phyloP scores from a whole-genome alignment of 345 rosid genomes.

The Eucalyptus lansdowneana region DNA sequence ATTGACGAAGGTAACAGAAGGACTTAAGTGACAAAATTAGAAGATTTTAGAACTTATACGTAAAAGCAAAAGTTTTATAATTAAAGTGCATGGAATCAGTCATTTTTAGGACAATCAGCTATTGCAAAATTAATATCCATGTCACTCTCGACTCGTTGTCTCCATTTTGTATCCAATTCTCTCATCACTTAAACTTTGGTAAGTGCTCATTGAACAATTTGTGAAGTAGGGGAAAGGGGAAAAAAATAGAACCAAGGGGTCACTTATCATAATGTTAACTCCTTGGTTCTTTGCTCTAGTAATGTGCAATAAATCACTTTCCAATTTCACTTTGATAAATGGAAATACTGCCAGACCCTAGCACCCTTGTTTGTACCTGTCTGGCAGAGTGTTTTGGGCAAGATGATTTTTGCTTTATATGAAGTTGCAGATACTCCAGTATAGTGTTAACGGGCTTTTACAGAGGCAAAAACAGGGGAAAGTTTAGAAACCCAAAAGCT shows the following conservation, averaged over 20 bases:
- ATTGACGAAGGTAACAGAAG: rapidly evolving
- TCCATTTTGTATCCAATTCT: background rate
- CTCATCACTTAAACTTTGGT: background rate
- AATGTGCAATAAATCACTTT: background rate
- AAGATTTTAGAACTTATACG: background rate
- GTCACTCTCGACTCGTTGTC: background rate
- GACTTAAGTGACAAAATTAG: no score
- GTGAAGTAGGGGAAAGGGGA: background rate
- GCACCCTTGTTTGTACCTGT: background rate
- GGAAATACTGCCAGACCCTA: background rate
- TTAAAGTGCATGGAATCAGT: background rate
- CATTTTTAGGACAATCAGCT: background rate
- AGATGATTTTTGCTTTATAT: background rate
- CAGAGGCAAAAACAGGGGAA: background rate
- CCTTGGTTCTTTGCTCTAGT: background rate
- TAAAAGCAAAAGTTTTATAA: no score
- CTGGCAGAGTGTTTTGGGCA: background rate
- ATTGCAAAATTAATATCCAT: background rate
- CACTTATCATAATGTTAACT: background rate
- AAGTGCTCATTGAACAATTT: background rate
- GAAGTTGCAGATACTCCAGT: background rate
- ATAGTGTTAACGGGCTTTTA: background rate
- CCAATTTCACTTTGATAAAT: background rate
- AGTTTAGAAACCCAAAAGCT: background rate
- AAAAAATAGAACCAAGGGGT: background rate